These are phyloP conservation scores for Choanephora cucurbitarum DNA, from an alignment of 371 early-diverging fungal species.

Conservation along the genomic window DNA sequence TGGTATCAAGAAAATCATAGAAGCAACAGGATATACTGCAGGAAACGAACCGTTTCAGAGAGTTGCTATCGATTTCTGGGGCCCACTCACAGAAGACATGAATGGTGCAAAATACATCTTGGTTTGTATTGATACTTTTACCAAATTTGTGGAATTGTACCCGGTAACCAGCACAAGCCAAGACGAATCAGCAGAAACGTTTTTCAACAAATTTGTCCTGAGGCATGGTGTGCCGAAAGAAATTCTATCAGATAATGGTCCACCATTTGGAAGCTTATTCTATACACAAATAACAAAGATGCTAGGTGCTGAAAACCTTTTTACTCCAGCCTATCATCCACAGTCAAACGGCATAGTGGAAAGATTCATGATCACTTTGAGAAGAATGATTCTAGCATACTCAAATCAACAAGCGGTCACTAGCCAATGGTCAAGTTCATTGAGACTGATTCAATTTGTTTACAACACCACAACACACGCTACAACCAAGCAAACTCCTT, in stretches of 20 bases:
- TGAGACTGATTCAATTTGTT: slow-evolving; percentile 7
- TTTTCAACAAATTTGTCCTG: neutral
- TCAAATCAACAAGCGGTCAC: neutral
- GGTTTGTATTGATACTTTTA: neutral
- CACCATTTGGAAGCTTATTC: slow-evolving; percentile 3
- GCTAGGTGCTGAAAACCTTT: slow-evolving; percentile 2
- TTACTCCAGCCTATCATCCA: slow-evolving; percentile 12
- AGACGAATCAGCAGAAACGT: neutral
- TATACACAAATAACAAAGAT: neutral
- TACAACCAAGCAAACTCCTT: slow-evolving; percentile 3
- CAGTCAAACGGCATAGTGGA: slow-evolving; percentile 14
- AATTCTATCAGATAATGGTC: slow-evolving; percentile 4
- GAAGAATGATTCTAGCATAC: slow-evolving; percentile 5
- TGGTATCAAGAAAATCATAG: neutral
- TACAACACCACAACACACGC: slow-evolving; percentile 4
- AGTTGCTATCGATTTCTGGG: slow-evolving; percentile 5
- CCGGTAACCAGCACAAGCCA: neutral
- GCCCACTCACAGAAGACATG: neutral
- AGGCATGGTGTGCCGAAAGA: slow-evolving; percentile 2
- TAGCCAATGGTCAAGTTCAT: slow-evolving; percentile 1
- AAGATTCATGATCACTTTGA: slow-evolving; percentile 4
- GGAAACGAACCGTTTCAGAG: neutral
- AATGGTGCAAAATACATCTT: neutral
- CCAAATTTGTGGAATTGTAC: slow-evolving; percentile 1
- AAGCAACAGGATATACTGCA: neutral